These are phyloP conservation scores for Venturia oleaginea DNA, from an alignment of 2,329 filamentous ascomycete species.

Conservation along the genomic window DNA sequence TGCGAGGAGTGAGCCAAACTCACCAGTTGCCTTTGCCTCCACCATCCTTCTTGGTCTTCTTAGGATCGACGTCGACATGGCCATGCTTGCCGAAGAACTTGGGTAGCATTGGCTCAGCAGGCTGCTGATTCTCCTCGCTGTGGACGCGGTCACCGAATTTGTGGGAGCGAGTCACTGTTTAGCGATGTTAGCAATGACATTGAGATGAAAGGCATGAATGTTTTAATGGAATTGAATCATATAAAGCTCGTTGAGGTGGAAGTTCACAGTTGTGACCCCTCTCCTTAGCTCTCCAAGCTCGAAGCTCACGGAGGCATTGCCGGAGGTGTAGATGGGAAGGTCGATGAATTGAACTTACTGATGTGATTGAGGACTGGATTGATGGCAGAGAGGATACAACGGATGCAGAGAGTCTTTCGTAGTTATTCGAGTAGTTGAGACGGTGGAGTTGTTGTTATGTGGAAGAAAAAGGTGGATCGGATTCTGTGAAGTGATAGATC, in stretches of 20 bases:
- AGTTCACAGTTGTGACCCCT: background rate
- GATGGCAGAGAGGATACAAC: background rate
- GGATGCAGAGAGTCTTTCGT: background rate
- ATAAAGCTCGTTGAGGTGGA: background rate
- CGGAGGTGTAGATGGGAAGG: background rate
- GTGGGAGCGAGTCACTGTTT: constrained; percentile 89
- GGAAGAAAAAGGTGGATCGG: background rate
- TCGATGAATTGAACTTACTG: background rate
- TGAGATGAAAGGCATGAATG: background rate
- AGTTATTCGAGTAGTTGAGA: background rate
- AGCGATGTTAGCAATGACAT: background rate
- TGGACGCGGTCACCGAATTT: constrained; percentile 94
- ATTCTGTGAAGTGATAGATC: background rate
- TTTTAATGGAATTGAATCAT: background rate
- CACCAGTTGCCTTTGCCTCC: constrained; percentile 92
- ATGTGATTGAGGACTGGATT: background rate
- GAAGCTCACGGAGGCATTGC: background rate
- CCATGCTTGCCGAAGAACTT: constrained; percentile 90
- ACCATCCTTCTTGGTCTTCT: constrained; percentile 95
- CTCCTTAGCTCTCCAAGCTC: background rate
- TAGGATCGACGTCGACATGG: constrained; percentile 71
- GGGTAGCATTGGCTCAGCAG: constrained; percentile 48
- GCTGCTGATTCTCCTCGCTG: constrained; percentile 61
- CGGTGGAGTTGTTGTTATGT: background rate
- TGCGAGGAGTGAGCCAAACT: constrained; percentile 24